Evolutionary conservation across 352 stramenopile species (phyloP), one percentile per base, ranked within the genome.

Genomic region (Peronospora destructor): DNA sequence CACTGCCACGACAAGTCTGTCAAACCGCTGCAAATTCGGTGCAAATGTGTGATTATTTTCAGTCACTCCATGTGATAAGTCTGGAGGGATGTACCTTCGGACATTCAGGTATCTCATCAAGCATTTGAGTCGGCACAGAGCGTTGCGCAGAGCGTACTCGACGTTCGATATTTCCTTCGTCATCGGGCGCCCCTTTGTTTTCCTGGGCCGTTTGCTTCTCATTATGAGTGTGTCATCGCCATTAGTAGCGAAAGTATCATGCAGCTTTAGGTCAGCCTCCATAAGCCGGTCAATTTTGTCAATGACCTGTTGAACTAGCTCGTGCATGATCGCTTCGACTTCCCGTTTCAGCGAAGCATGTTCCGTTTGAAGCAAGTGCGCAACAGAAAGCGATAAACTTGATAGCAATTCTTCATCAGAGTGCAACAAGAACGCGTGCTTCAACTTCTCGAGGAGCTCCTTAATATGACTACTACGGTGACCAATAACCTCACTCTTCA

Each of bases 301-400:
- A 5, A 89, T 57, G 10, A 87, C 45, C 17, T 78, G 66, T 64
- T 90, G 77, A 17, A 80, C 42, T 2, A 94, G 54, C 48, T 92
- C 77, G 32, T 78, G 76, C 7, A 91, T 56, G n/a, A 85, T 74
- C 23, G 85, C 55, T 42, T 89, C 80, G 2, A 74, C 76, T 55
- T 93, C 81, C 17, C 82, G 72, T 63, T 87, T 89, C 16, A 91
- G 59, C 30, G 84, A 80, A 39, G 82, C 72, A 49, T 93, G 78
- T 11, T 87, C 73, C 6, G 70, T 83, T 55, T 85, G 66, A 23
- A 75, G 49, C 47, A 94, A 64, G 33, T 93, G 76, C 0, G 76
- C 66, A 36, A 94, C 70, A 4, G 79, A 82, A 16, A 83, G 49
- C 2, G 80, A 61, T 19, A 94, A 66, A 30, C 54, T 79, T 23